These are phyloP conservation scores for Pezicula neosporulosa DNA, from an alignment of 2,329 filamentous ascomycete genomes.

Conservation along the genomic window DNA sequence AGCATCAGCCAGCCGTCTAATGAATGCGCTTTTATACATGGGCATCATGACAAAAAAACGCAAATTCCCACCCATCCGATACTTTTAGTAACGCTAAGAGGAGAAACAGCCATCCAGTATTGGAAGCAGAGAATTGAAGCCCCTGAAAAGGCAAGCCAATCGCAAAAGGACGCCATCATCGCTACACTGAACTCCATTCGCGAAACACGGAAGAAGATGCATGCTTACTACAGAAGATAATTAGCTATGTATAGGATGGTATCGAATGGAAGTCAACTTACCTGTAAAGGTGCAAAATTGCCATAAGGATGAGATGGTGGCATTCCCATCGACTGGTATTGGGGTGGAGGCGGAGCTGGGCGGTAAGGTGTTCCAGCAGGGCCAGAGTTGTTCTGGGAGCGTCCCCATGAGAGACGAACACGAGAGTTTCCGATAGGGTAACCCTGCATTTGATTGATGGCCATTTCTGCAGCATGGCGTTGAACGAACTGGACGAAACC, in stretches of 20 bases:
- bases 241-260: conserved; percentile 7
- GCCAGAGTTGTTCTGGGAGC: conserved; percentile 98
- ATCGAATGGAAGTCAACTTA: conserved; percentile 11
- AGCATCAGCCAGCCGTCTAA: conserved; percentile 27
- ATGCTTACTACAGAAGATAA: conserved; percentile 24
- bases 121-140: conserved; percentile 30
- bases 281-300: conserved; percentile 30
- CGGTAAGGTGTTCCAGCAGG: conserved; percentile 94
- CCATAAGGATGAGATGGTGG: conserved; percentile 29
- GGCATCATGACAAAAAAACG: conserved; percentile 29
- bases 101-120: conserved; percentile 32
- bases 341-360: conserved; percentile 78
- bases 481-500: conserved; percentile 99
- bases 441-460: conserved; percentile 99
- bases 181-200: conserved; percentile 31
- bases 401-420: conserved; percentile 95
- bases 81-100: conserved; percentile 35
- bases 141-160: conserved; percentile 25
- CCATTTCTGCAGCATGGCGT: conserved; percentile 98
- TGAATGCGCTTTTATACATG: conserved; percentile 33
- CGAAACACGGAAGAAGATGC: conserved; percentile 27
- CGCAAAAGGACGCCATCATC: conserved; percentile 30
- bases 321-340: conserved; percentile 61
- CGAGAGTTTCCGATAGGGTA: conserved; percentile 99
- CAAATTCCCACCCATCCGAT: conserved; percentile 33